A percentile compares a stretch with the other conserved stretches of the same genome.
phyloP scores from a whole-genome alignment of 1,139 yeast species.

The Candida dubliniensis region DNA sequence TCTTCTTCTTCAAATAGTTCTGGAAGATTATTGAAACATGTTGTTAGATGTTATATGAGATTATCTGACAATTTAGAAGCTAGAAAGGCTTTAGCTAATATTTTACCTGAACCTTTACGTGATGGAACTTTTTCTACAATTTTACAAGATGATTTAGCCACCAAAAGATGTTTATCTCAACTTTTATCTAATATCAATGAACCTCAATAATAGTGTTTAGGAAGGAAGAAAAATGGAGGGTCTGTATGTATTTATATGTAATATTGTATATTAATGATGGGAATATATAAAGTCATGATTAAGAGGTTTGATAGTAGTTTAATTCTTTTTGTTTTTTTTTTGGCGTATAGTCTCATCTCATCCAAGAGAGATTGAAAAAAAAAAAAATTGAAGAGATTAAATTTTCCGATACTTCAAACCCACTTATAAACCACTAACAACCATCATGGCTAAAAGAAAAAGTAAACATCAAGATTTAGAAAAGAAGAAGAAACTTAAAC shows the following conservation, averaged over 20 bases:
- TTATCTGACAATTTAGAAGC: slow-evolving; percentile 90
- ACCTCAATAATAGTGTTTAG: slow-evolving; percentile 14
- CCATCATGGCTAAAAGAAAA: slow-evolving; percentile 42
- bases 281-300: too few species aligned
- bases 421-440: background rate
- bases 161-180: slow-evolving; percentile 85
- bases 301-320: too few species aligned
- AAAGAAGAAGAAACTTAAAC: slow-evolving; percentile 51
- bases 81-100: slow-evolving; percentile 78
- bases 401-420: background rate
- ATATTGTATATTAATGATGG: too few species aligned
- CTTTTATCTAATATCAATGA: slow-evolving; percentile 67
- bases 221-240: too few species aligned
- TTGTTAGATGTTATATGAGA: slow-evolving; percentile 89
- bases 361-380: background rate
- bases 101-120: slow-evolving; percentile 82
- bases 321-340: too few species aligned
- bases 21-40: slow-evolving; percentile 85
- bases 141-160: slow-evolving; percentile 82
- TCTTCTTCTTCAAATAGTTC: slow-evolving; percentile 46
- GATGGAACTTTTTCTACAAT: slow-evolving; percentile 87
- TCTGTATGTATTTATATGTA: too few species aligned
- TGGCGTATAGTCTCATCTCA: slow-evolving; percentile 2
- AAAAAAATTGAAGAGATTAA: slow-evolving; percentile 1
- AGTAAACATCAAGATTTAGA: slow-evolving; percentile 46